Base-by-base conservation (phyloP, 441 rosid species). In the Croton laevigatus region DNA sequence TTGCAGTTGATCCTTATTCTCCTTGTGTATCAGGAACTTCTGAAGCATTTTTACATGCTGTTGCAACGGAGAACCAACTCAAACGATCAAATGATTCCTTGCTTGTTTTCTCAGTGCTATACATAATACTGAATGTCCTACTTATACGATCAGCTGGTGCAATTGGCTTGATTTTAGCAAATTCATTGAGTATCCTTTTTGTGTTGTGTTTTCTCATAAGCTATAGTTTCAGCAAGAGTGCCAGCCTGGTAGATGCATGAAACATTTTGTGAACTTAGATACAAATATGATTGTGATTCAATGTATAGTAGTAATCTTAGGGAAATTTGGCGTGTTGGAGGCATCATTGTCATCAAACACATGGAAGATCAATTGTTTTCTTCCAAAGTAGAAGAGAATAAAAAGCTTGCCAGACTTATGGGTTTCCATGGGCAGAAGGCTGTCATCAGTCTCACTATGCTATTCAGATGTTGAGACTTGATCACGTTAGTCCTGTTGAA, bases 41-140 rank as follows among this genome's bases (percentile, higher is more conserved):
- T 34, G 99, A 94, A 79, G 93, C 96, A 58, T 94, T 94, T 86
- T 80, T 94, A 65, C 98, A 92, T 75, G 96, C 96, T 65, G 89
- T 94, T 72, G 98, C 97, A 68, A 79, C 86, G 62, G 97, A 94
- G 82, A 79, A 74, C 58, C 87, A 94, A 71, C 85, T 94, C 49
- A 86, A 85, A 78, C 91, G 84, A 53, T 90, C 97, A 70, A 94
- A 94, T 80, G 89, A 88, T 77, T 81, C 75, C 37, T 78, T 92
- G 82, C 91, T 92, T 73, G 80, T 84, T 58, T 90, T 92, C 83
- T 92, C 99, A 57, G 51, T 81, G 68, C 74, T 88, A 38, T 89
- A 86, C 76, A 69, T 94, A 14, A 49, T 78, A 36, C 71, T 85
- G 57, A 92, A 92, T 79, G 79, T 89, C 78, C 62, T 88, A 66